phyloP scores from a whole-genome alignment of 805 yeast genomes.

The Huiozyma sinensis region DNA sequence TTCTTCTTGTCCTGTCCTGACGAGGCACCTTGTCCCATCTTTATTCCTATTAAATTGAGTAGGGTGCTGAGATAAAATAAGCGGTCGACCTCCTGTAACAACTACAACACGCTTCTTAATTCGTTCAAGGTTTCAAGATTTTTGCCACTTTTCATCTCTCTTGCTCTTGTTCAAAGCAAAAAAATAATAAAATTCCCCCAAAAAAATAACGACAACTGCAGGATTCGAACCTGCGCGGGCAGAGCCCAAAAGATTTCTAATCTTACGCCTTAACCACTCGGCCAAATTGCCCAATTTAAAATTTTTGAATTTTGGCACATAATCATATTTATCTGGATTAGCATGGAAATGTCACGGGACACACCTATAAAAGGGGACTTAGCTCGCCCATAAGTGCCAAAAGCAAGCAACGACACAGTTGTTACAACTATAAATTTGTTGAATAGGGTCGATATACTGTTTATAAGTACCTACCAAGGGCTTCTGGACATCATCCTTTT shows the following conservation, averaged over 20 bases:
- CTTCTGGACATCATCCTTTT: no score
- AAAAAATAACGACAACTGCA: slow-evolving; percentile 50
- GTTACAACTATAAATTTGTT: no score
- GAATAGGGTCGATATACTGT: no score
- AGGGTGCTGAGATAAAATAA: no score
- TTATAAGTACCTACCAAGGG: no score
- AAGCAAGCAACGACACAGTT: no score
- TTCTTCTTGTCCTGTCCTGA: slow-evolving; percentile 30
- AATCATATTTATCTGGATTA: background rate
- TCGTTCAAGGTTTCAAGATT: background rate
- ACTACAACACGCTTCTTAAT: no score
- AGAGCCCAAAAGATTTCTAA: slow-evolving; percentile 47
- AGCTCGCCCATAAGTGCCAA: no score
- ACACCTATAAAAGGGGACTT: no score
- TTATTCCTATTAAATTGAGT: background rate
- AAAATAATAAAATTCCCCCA: no score
- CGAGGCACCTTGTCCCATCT: slow-evolving; percentile 31
- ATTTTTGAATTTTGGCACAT: background rate
- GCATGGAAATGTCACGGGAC: no score
- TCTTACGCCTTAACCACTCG: slow-evolving; percentile 60
- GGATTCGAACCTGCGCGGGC: slow-evolving; percentile 61
- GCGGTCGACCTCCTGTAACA: no score
- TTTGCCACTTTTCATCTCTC: background rate
- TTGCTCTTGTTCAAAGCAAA: background rate
- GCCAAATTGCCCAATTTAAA: slow-evolving; percentile 36